Percentiles rank a stretch among this genome's conserved stretches.
Conservation (phyloP, 1,284 basidiomycete genomes). For the Sporisorium graminicola region DNA sequence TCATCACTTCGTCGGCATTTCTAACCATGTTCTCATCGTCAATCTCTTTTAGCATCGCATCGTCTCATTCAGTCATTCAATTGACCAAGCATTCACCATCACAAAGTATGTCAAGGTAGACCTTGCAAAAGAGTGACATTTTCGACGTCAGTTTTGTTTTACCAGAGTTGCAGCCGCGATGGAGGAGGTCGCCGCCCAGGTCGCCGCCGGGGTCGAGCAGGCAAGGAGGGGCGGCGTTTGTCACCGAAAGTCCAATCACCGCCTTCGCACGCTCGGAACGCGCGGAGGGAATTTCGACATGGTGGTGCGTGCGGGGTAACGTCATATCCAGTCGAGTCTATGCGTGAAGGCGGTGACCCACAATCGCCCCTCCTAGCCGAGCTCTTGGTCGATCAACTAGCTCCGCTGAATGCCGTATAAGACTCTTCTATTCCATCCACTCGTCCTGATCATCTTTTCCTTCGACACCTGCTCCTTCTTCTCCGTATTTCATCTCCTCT, state of each 20-base stretch:
- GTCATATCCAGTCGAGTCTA: not conserved
- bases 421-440: not conserved
- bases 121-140: too few relatives aligned
- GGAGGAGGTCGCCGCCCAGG: too few relatives aligned
- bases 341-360: not conserved
- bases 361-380: not conserved
- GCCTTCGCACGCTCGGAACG: not conserved
- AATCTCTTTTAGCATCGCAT: slow-evolving; percentile 22
- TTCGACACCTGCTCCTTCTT: not conserved
- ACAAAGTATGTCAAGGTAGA: too few relatives aligned
- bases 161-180: too few relatives aligned
- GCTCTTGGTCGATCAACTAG: not conserved
- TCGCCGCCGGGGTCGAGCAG: too few relatives aligned
- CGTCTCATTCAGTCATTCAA: slow-evolving; percentile 1
- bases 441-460: not conserved
- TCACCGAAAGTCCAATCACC: too few relatives aligned
- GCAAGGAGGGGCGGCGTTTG: too few relatives aligned
- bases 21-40: slow-evolving; percentile 5
- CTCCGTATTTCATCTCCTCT: too few relatives aligned
- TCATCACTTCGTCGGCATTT: slow-evolving; percentile 14
- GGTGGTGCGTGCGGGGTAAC: slow-evolving; percentile 8
- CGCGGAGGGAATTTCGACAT: not conserved
- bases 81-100: not conserved
- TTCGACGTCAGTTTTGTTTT: too few relatives aligned
- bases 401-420: not conserved